Evolutionary conservation across 2,329 filamentous ascomycete genomes (phyloP), one percentile per base, ranked within the genome.

Genomic region (Colletotrichum lindemuthianum): DNA sequence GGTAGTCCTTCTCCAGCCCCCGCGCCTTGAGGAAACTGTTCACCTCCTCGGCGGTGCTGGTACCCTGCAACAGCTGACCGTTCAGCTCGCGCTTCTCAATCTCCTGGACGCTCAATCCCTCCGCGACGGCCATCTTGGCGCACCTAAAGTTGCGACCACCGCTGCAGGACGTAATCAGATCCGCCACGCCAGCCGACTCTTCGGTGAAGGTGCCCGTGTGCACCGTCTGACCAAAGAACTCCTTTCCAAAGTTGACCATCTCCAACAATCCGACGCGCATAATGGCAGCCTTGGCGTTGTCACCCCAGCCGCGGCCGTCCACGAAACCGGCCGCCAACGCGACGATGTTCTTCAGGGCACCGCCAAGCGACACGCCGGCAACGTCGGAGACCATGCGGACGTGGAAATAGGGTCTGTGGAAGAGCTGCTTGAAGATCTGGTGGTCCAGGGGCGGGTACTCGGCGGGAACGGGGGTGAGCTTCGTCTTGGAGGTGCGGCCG

Each of bases 261-360:
- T 99, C 96, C 71, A 97, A 85, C 49, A 99, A 87, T 8, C 96
- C 96, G 16, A 98, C 91, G 45, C 96, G 92, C 93, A 99, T 98
- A 66, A 99, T 90, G 49, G 96, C 96, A n/a, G 96, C 93, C 82
- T 99, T 98, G 69, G 95, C 95, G 71, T 98, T 99, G 82, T 98
- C 94, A 73, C 96, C 96, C 95, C 96, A 99, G 69, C 95, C 95
- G 67, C 95, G 88, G 40, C 96, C 96, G 69, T 97, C 93, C 48
- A 98, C 93, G 77, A 97, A 99, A 63, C 96, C 96, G 37, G 96
- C 94, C 6, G 93, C 95, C 15, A 99, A 82, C 6, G 96, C 96
- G 59, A 99, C 92, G 69, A 99, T 90, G 82, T 99, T 99, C 85
- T 99, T 99, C 70, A 99, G 83, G 0, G 96, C 96, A 66, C 96